These are phyloP conservation scores for Exophiala dermatitidis DNA, from an alignment of 2,329 filamentous ascomycete species.

Conservation along the genomic window DNA sequence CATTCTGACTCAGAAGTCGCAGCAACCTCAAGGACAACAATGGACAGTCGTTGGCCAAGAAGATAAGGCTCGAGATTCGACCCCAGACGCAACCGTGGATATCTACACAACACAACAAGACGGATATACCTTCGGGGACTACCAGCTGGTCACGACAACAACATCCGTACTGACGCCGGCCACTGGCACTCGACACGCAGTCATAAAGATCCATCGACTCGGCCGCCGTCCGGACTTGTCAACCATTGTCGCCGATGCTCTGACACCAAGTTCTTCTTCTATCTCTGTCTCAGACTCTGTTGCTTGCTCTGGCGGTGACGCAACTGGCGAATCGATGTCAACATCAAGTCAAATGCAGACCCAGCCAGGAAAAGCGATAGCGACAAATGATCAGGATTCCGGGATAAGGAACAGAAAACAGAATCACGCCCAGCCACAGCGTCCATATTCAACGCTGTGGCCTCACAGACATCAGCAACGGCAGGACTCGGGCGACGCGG, in stretches of 20 bases:
- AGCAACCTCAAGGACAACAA: neutral
- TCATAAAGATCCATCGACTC: neutral
- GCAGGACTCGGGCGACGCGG: neutral
- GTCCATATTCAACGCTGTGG: no score
- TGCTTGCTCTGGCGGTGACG: neutral
- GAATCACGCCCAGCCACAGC: no score
- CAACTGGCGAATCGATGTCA: no score
- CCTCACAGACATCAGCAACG: no score
- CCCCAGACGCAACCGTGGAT: neutral
- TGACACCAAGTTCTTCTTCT: neutral
- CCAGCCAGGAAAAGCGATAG: no score
- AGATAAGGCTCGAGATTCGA: constrained; percentile 8
- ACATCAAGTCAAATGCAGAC: no score
- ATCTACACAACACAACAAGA: neutral
- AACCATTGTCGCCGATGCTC: constrained; percentile 1
- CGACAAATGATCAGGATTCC: no score
- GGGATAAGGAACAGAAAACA: no score
- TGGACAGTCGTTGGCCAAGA: neutral
- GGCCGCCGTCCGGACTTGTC: constrained; percentile 7
- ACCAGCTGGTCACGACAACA: neutral
- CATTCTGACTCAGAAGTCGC: neutral
- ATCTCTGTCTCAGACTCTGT: neutral
- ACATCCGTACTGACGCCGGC: neutral
- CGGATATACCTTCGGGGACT: neutral
- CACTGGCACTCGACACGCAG: neutral